Evolutionary conservation across 1,284 basidiomycete genomes (phyloP).

Genomic region (Microbotryum scabiosae): DNA sequence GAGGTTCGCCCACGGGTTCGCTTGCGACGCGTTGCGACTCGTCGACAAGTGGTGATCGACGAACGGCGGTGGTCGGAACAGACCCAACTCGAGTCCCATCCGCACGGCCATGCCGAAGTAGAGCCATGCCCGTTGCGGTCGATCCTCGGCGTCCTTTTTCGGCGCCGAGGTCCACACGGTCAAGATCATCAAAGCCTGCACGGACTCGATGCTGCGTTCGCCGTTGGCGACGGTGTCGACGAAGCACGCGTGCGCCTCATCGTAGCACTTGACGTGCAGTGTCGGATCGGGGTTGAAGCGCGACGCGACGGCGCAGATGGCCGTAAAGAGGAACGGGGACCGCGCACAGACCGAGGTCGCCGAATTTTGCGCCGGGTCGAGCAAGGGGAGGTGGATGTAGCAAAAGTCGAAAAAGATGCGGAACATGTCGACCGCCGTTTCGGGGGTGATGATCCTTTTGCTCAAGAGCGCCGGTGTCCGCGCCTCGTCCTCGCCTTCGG

Average conservation of each 20-base stretch:
- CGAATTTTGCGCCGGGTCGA: conserved; percentile 18
- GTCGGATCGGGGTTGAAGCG: conserved; percentile 20
- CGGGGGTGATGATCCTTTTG: conserved; percentile 20
- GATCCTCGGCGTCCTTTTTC: conserved; percentile 15
- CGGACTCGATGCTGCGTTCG: conserved; percentile 15
- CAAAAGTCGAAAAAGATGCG: conserved; percentile 21
- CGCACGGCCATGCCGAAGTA: conserved; percentile 26
- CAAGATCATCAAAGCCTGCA: conserved; percentile 19
- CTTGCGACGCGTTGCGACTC: conserved; percentile 5
- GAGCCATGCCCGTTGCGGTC: conserved; percentile 26
- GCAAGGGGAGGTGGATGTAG: conserved; percentile 23
- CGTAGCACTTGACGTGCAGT: conserved; percentile 21
- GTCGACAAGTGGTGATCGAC: conserved; percentile 17
- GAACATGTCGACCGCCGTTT: conserved; percentile 24
- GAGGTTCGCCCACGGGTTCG: conserved; percentile 19
- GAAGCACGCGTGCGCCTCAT: conserved; percentile 22
- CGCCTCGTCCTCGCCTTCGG: not conserved
- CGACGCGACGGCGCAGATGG: conserved; percentile 21
- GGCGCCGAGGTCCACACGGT: conserved; percentile 23
- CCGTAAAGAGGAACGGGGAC: conserved; percentile 25
- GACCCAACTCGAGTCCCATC: conserved; percentile 19
- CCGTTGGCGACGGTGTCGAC: conserved; percentile 18
- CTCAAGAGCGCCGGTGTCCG: conserved; percentile 12
- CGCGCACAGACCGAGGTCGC: conserved; percentile 15
- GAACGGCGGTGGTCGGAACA: conserved; percentile 18